These are phyloP conservation scores for Tolypocladium endophyticum DNA, from an alignment of 2,329 filamentous ascomycete genomes.

Conservation along the genomic window DNA sequence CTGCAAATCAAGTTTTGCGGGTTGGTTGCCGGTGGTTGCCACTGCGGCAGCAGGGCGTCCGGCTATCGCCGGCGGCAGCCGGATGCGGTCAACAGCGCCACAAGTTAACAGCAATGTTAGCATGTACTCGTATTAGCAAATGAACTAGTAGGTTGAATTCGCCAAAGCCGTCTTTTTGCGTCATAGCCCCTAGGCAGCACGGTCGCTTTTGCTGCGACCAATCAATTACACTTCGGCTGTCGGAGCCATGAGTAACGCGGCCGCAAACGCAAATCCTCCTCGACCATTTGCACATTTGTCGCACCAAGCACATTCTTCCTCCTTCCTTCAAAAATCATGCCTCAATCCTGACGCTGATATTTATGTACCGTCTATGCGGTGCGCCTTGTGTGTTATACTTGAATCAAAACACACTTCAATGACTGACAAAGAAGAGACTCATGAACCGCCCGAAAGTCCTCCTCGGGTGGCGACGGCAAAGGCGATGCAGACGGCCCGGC, in stretches of 20 bases:
- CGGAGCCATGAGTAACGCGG: background rate
- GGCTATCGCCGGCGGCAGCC: background rate
- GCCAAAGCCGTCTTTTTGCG: background rate
- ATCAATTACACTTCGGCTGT: slow-evolving; percentile 3
- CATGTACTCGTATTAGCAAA: background rate
- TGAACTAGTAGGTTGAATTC: background rate
- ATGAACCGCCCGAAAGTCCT: background rate
- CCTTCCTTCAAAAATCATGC: background rate
- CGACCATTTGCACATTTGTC: background rate
- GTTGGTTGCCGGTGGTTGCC: background rate
- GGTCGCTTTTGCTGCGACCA: background rate
- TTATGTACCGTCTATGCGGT: background rate
- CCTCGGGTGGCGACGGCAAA: background rate
- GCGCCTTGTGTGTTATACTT: background rate
- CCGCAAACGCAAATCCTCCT: background rate
- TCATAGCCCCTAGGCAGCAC: background rate
- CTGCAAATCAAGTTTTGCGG: background rate
- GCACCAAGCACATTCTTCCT: background rate
- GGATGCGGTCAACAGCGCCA: background rate
- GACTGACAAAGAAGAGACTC: background rate
- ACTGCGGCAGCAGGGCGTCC: background rate
- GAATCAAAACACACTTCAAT: background rate
- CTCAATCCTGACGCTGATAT: background rate
- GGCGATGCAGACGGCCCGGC: background rate
- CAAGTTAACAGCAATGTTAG: background rate